Base-by-base conservation (phyloP, 1,284 basidiomycete species). In the Ustilago esculenta region DNA sequence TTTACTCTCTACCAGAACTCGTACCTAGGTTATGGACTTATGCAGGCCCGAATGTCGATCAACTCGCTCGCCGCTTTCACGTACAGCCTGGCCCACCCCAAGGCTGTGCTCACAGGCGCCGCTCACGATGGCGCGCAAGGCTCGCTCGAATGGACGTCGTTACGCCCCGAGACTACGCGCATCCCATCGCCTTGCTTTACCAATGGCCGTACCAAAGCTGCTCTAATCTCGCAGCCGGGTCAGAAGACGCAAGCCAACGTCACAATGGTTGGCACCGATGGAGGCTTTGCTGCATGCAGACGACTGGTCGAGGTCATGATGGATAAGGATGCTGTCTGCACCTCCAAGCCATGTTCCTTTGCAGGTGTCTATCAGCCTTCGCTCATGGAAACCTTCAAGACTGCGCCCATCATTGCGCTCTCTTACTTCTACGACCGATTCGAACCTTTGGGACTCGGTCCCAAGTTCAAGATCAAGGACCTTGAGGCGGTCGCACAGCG, bases 361-460 rank as follows among this genome's bases (percentile, higher is more conserved):
- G 90, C 92, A 73, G 95, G 95, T 32, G 92, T 97, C 24, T 98
- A 98, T 85, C 95, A 98, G 82, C 96, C 95, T 1, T 90, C 90
- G n/a, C 86, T 98, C 24, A 86, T 92, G 69, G 90, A 95, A 69
- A 90, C 92, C 5, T 98, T 98, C 87, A 74, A 70, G 10, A 72
- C 74, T 2, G 78, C 82, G n/a, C 83, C 83, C 29, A 76, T 80
- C 46, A 63, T 79, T 25, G 73, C 76, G 10, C 66, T 77, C 11
- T 97, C 94, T 24, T 98, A 98, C 86, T 98, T 98, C 84, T 96
- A 93, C 85, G 95, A 98, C 85, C 91, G 96, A 34, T 86, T 96
- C 61, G 84, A 86, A 34, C 95, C 94, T 0, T 87, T 98, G 58
- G 86, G 94, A 37, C 83, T 84, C 42, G 81, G 76, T 12, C 79